phyloP scores from a whole-genome alignment of 78 protist genomes.

The Acrasis kona region DNA sequence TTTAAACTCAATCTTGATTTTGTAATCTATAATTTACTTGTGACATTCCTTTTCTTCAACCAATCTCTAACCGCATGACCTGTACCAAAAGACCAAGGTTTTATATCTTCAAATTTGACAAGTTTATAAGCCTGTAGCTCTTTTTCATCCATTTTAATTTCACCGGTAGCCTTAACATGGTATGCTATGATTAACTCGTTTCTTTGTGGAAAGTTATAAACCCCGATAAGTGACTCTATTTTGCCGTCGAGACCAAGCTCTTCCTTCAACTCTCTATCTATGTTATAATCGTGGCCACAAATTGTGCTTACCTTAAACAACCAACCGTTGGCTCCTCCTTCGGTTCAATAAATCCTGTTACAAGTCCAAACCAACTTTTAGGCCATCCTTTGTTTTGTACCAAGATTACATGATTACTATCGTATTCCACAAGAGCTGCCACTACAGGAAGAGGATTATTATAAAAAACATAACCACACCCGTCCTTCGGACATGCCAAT shows the following conservation, averaged over 20 bases:
- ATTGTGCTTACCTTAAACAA: no score
- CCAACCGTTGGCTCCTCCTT: not conserved
- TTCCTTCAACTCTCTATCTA: not conserved
- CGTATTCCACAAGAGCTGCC: not conserved
- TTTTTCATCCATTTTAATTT: not conserved
- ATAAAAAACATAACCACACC: not conserved
- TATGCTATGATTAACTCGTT: not conserved
- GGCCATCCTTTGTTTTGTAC: not conserved
- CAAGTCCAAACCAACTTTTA: not conserved
- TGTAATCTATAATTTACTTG: not conserved
- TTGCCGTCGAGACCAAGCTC: not conserved
- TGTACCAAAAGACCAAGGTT: conserved; percentile 1
- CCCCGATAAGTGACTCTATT: not conserved
- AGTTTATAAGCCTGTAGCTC: not conserved
- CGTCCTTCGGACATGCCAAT: not conserved
- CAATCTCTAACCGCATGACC: not conserved
- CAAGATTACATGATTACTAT: not conserved
- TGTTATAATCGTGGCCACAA: no score
- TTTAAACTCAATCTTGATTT: no score
- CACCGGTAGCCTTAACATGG: not conserved
- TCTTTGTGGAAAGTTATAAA: not conserved
- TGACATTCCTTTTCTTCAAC: not conserved
- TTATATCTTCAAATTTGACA: not conserved
- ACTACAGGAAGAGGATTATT: not conserved
- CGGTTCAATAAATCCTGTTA: not conserved